These are phyloP conservation scores for Stephanodiscus minutulus DNA, from an alignment of 108 stramenopile species.

Conservation along the genomic window DNA sequence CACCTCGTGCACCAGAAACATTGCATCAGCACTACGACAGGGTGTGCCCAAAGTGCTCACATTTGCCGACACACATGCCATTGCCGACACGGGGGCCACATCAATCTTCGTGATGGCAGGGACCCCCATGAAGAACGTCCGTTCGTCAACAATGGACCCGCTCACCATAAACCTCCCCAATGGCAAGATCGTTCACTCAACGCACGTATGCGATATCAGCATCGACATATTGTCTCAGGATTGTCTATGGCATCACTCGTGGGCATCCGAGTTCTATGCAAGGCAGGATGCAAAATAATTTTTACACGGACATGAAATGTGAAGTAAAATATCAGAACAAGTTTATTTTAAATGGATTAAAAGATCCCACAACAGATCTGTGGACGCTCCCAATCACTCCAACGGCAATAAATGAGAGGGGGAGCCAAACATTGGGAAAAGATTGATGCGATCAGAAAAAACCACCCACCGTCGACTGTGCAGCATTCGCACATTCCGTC, in stretches of 20 bases:
- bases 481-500: too few species aligned
- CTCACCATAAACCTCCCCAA: constrained; percentile 20
- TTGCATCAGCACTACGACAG: too few species aligned
- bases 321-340: constrained; percentile 11
- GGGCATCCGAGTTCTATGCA: constrained; percentile 1
- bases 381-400: constrained; percentile 21
- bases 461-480: too few species aligned
- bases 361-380: constrained; percentile 11
- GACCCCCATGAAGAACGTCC: constrained; percentile 1
- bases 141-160: background rate
- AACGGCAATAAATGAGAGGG: background rate
- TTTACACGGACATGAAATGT: constrained; percentile 15
- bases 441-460: too few species aligned
- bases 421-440: too few species aligned
- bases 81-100: constrained; percentile 25
- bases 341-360: constrained; percentile 8
- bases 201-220: constrained; percentile 23
- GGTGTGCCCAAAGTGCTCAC: too few species aligned
- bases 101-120: constrained; percentile 12
- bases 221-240: background rate
- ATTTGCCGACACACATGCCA: background rate
- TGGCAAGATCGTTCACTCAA: constrained; percentile 19
- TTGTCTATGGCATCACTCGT: background rate
- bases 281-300: constrained; percentile 18
- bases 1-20: too few species aligned